Percentiles rank a stretch among this genome's conserved stretches.
These are phyloP conservation scores for Rubroshorea leprosula DNA, from an alignment of 345 rosid genomes.

Conservation along the genomic window DNA sequence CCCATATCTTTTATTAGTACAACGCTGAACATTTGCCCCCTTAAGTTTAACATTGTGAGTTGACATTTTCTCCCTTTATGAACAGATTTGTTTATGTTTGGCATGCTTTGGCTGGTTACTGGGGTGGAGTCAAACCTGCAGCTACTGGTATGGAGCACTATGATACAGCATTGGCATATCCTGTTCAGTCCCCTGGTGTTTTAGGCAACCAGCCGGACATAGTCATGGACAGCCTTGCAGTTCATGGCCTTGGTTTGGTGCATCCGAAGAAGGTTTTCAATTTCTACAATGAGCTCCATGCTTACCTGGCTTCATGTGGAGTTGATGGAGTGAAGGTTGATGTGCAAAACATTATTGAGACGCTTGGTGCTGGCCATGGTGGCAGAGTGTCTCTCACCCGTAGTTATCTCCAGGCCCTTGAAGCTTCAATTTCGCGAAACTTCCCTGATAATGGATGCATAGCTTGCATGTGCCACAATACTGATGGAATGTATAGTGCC, in stretches of 20 bases:
- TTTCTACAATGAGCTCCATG: conserved; percentile 95
- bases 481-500: conserved; percentile 86
- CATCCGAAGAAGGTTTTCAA: conserved; percentile 84
- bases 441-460: conserved; percentile 89
- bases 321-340: conserved; percentile 97
- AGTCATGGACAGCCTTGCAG: conserved; percentile 83
- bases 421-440: conserved; percentile 75
- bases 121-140: conserved; percentile 99
- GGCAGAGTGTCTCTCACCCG: conserved; percentile 96
- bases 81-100: conserved; percentile 89
- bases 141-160: conserved; percentile 94
- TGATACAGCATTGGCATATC: conserved; percentile 79
- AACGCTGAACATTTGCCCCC: too few species aligned
- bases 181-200: conserved; percentile 81
- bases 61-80: too few species aligned
- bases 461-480: conserved; percentile 96
- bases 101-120: conserved; percentile 98
- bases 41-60: too few species aligned
- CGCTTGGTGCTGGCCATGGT: conserved; percentile 92
- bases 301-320: conserved; percentile 86
- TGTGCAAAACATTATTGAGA: conserved; percentile 88
- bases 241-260: conserved; percentile 87
- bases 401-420: conserved; percentile 82
- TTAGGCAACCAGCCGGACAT: conserved; percentile 85
- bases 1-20: too few species aligned